phyloP scores from a whole-genome alignment of 2,329 filamentous ascomycete species.

The Botrytis cinerea region DNA sequence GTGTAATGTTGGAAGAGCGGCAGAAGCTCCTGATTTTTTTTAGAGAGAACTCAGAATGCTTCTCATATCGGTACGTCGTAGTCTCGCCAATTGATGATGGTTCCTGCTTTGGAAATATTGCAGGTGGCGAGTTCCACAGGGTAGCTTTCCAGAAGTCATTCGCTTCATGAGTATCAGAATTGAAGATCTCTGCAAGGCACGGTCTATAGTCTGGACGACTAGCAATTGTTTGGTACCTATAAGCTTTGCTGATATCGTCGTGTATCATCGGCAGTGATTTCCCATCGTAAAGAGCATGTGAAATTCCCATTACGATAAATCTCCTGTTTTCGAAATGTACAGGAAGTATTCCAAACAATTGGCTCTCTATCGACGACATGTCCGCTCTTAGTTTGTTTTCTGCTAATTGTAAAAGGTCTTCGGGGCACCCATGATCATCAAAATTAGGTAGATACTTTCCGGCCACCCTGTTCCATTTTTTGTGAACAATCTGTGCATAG shows the following conservation, averaged over 20 bases:
- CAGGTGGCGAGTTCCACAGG: conserved; percentile 54
- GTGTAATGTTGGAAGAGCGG: conserved; percentile 64
- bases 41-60: conserved; percentile 46
- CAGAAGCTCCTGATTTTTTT: conserved; percentile 59
- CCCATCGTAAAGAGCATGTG: conserved; percentile 88
- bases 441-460: too few relatives aligned
- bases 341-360: conserved; percentile 49
- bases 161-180: conserved; percentile 47
- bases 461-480: neutral
- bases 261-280: conserved; percentile 79
- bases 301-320: conserved; percentile 67
- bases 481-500: conserved; percentile 58
- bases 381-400: conserved; percentile 44
- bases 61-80: conserved; percentile 48
- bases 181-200: conserved; percentile 53
- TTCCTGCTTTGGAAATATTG: conserved; percentile 44
- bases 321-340: conserved; percentile 44
- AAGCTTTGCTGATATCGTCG: conserved; percentile 66
- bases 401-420: conserved; percentile 46
- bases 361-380: conserved; percentile 42
- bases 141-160: conserved; percentile 71
- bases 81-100: conserved; percentile 21
- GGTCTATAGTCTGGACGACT: conserved; percentile 51
- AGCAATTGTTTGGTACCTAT: conserved; percentile 48
- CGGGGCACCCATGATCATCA: conserved; percentile 23